Base-by-base conservation (phyloP, 2,329 filamentous ascomycete genomes). In the Ceratocystis smalleyi region DNA sequence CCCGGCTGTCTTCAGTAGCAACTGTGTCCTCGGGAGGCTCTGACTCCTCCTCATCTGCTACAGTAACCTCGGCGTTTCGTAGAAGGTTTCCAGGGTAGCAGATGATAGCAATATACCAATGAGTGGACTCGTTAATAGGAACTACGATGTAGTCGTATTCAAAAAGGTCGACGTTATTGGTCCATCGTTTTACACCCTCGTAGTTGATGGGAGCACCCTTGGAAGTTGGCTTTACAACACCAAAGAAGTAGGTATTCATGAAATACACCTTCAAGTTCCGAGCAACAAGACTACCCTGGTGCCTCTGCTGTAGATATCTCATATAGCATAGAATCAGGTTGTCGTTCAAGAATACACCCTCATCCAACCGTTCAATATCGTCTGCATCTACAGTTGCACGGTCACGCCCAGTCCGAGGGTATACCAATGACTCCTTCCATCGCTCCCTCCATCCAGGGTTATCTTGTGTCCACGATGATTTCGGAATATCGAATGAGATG, bases 21-120 rank as follows among this genome's bases (percentile, higher is more conserved):
- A 22, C 10, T 6, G n/a, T n/a, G 40, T 59, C 40, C 22, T 60
- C 27, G 47, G 35, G 12, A 55, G 27, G 6, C 22, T 62, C 30
- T 15, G 19, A n/a, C 27, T 45, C n/a, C 10, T 62, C 32, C 45
- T 66, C 47, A 32, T 57, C 45, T 32, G 8, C 30, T 27, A 54
- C 17, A 12, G 8, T 6, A 22, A 19, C 24, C n/a, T 64, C 40
- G 5, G 45, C 30, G 15, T 59, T 62, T 32, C 67, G 72, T 6
- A 83, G 71, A 24, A 94, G 78, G 62, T 80, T 84, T 2, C 83
- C 81, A 1, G 92, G 80, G 70, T 99, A 96, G 80, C 90, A 96
- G 62, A 99, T 92, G 64, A 99, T 92, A 15, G 90, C 91, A 68
- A 97, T 77, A 74, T 94, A 97, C 94, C 95, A 99, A 73, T 99